Percentiles rank a stretch among this genome's conserved stretches.
Conservation (phyloP, 495 filamentous ascomycete genomes). For the Saxophila tyrrhenica region DNA sequence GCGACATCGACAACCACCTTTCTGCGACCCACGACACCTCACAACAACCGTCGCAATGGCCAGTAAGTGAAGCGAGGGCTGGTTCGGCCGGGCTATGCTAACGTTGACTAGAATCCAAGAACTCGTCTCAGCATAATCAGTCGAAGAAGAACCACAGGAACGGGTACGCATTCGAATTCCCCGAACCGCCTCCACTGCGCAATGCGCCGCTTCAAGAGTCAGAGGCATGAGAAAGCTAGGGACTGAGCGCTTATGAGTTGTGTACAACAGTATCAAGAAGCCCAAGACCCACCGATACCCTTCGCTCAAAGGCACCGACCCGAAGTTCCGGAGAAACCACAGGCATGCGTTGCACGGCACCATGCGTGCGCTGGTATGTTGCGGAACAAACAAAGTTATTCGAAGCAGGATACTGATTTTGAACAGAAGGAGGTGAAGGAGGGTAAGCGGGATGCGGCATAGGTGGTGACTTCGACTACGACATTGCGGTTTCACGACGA, state of each 20-base stretch:
- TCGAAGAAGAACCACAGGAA: slow-evolving; percentile 93
- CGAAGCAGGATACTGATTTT: slow-evolving; percentile 15
- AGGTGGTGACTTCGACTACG: too few relatives aligned
- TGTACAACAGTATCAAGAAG: slow-evolving; percentile 78
- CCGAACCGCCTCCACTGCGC: neutral
- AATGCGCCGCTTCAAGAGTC: neutral
- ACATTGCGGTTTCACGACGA: too few relatives aligned
- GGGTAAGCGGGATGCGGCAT: slow-evolving; percentile 63
- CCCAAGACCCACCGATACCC: slow-evolving; percentile 98
- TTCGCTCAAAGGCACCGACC: slow-evolving; percentile 95
- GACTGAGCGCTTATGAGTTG: neutral
- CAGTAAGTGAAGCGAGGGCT: slow-evolving; percentile 27
- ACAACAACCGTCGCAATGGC: slow-evolving; percentile 35
- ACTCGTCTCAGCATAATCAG: slow-evolving; percentile 97
- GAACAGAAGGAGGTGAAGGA: slow-evolving; percentile 92
- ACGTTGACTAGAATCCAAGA: slow-evolving; percentile 76
- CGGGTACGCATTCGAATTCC: slow-evolving; percentile 51
- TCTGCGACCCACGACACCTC: neutral
- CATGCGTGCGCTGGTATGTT: slow-evolving; percentile 87
- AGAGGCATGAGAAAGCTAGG: neutral
- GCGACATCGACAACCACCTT: neutral
- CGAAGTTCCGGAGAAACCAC: slow-evolving; percentile 99
- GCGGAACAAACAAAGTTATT: neutral
- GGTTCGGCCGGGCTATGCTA: neutral
- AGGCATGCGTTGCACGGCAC: slow-evolving; percentile 98